Evolutionary conservation across 2,329 filamentous ascomycete species (phyloP).

Genomic region (Hypoxylon sp.): DNA sequence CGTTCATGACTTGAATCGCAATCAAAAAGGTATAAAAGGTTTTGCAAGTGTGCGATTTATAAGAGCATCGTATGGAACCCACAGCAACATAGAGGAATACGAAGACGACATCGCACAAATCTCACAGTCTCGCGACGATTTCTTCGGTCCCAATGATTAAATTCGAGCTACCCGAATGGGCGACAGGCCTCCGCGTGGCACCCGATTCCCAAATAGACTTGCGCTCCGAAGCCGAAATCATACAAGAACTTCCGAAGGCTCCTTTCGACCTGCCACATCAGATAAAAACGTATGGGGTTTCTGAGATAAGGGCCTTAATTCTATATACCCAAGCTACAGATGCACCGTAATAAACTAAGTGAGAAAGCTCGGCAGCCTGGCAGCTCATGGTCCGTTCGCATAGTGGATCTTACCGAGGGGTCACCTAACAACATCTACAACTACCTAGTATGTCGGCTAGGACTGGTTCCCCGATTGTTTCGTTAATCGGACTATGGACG

Average conservation of each 20-base stretch:
- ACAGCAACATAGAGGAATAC: background rate
- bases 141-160: conserved; percentile 19
- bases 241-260: conserved; percentile 40
- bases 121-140: background rate
- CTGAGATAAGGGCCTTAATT: conserved; percentile 55
- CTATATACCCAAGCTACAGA: conserved; percentile 54
- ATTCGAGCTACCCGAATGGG: conserved; percentile 43
- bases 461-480: conserved; percentile 54
- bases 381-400: conserved; percentile 55
- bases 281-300: conserved; percentile 61
- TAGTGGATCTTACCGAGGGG: conserved; percentile 53
- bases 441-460: conserved; percentile 49
- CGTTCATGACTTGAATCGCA: background rate
- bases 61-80: background rate
- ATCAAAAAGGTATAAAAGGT: conserved; percentile 1
- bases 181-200: conserved; percentile 39
- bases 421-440: conserved; percentile 53
- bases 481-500: conserved; percentile 55
- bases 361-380: conserved; percentile 55
- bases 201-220: conserved; percentile 45
- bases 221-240: conserved; percentile 51
- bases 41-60: background rate
- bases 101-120: background rate
- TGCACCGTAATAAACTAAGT: conserved; percentile 58
- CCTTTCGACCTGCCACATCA: conserved; percentile 50